Conservation (phyloP, 78 protist species). For the Dictyostelium intermedium region DNA sequence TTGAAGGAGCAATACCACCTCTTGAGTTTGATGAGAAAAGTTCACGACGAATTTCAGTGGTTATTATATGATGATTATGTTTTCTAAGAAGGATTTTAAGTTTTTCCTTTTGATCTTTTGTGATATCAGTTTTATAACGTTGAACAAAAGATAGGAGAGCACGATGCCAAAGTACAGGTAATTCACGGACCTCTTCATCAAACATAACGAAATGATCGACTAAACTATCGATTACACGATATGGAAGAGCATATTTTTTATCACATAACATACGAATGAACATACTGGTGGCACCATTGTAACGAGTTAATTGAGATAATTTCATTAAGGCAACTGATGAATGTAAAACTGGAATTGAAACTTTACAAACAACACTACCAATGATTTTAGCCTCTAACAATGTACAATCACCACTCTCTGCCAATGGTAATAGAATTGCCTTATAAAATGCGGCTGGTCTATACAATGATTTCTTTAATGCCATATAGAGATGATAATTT, state of each 20-base stretch:
- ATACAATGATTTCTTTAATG: conserved; percentile 91
- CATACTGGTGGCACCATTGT: conserved; percentile 78
- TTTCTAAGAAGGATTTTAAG: conserved; percentile 71
- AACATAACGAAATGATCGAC: conserved; percentile 83
- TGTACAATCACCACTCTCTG: conserved; percentile 87
- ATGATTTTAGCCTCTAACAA: conserved; percentile 87
- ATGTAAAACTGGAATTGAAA: conserved; percentile 89
- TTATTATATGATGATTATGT: conserved; percentile 91
- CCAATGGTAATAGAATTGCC: conserved; percentile 96
- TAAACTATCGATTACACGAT: conserved; percentile 90
- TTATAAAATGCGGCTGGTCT: conserved; percentile 97
- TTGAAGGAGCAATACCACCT: conserved; percentile 27
- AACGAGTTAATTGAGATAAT: conserved; percentile 22
- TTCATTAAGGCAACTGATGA: conserved; percentile 90
- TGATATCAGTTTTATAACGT: conserved; percentile 90
- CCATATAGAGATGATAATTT: conserved; percentile 93
- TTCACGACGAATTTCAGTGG: conserved; percentile 92
- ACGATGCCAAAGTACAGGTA: conserved; percentile 97
- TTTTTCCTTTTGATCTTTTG: conserved; percentile 87
- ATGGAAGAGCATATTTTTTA: conserved; percentile 96
- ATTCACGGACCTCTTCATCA: conserved; percentile 24
- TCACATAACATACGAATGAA: conserved; percentile 88
- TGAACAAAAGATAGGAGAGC: conserved; percentile 90
- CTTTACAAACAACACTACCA: conserved; percentile 80
- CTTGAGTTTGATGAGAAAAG: conserved; percentile 61